phyloP scores from a whole-genome alignment of 116 monocot genomes.

The Papilionanthe hybrid region DNA sequence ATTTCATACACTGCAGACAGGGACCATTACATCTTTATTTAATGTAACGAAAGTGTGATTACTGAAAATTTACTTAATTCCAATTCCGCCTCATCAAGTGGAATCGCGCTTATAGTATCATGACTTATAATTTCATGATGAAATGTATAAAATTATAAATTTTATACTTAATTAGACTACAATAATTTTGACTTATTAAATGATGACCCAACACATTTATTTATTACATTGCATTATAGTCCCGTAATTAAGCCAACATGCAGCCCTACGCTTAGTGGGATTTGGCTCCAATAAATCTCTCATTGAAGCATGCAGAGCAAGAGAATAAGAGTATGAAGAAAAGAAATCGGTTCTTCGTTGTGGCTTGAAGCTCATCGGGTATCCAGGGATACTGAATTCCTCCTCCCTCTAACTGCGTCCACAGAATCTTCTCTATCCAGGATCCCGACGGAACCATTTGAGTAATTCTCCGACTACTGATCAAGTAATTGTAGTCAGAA shows the following conservation, averaged over 20 bases:
- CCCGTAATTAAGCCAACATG: conserved; percentile 21
- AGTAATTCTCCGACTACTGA: conserved; percentile 15
- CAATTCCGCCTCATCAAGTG: no score
- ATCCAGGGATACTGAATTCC: conserved; percentile 42
- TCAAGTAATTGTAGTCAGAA: conserved; percentile 34
- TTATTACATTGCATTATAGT: no score
- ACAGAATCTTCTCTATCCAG: conserved; percentile 16
- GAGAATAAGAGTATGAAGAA: conserved; percentile 29
- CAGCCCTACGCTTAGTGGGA: conserved; percentile 16
- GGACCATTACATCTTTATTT: no score
- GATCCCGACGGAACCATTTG: not conserved
- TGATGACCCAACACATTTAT: no score
- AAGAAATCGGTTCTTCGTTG: conserved; percentile 25
- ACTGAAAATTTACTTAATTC: no score
- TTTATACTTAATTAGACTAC: no score
- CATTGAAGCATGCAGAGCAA: conserved; percentile 19
- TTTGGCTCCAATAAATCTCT: conserved; percentile 5
- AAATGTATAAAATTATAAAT: no score
- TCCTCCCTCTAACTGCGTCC: conserved; percentile 25
- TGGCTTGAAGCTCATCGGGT: conserved; percentile 49
- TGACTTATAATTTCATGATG: no score
- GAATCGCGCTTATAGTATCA: no score
- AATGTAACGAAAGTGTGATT: no score
- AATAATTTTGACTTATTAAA: no score
- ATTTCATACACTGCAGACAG: no score